These are phyloP conservation scores for Acorus gramineus DNA, from an alignment of 106 monocot genomes.

Conservation along the genomic window DNA sequence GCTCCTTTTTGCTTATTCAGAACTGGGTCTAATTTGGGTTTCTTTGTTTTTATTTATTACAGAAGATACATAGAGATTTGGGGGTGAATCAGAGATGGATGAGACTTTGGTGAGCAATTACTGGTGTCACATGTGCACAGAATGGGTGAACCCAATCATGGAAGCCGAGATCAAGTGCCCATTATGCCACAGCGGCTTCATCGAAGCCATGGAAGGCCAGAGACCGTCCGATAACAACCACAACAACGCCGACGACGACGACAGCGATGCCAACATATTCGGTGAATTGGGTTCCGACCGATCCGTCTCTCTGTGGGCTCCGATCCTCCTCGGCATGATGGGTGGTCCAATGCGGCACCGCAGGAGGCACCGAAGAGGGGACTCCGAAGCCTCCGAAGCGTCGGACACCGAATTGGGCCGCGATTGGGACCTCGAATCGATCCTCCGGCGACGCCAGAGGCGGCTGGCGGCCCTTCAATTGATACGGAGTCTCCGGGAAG, in stretches of 20 bases:
- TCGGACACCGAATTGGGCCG: constrained; percentile 22
- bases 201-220: constrained; percentile 51
- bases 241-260: too few relatives aligned
- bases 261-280: constrained; percentile 3
- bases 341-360: constrained; percentile 9
- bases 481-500: constrained; percentile 24
- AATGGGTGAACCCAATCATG: constrained; percentile 40
- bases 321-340: constrained; percentile 61
- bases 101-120: constrained; percentile 36
- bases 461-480: constrained; percentile 31
- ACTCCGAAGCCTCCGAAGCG: constrained; percentile 2
- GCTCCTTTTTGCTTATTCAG: too few relatives aligned
- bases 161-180: constrained; percentile 60
- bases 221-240: background rate
- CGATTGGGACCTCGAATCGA: constrained; percentile 19
- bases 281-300: constrained; percentile 24
- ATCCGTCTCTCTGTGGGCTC: constrained; percentile 43
- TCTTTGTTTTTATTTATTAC: too few relatives aligned
- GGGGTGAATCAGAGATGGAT: constrained; percentile 15
- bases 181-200: constrained; percentile 45
- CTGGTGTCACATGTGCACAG: constrained; percentile 66
- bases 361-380: too few relatives aligned
- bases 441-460: constrained; percentile 24
- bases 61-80: too few relatives aligned
- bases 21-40: too few relatives aligned